Base-by-base conservation (phyloP, 2,329 filamentous ascomycete species). In the Botrytis elliptica region DNA sequence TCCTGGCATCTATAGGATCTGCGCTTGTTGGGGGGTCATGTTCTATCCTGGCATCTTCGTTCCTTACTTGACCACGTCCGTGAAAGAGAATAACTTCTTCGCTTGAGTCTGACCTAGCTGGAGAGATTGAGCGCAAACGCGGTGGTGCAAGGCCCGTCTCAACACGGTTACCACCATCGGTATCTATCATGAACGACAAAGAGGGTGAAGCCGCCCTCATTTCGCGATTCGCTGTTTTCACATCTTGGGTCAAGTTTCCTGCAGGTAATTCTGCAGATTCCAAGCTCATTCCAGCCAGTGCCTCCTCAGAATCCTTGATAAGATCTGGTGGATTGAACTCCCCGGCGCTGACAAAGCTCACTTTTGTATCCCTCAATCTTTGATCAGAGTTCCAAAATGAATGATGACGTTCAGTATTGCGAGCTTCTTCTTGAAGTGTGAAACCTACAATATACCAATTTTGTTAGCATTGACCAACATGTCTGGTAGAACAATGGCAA, bases 1-100 rank as follows among this genome's bases (percentile, higher is more conserved):
- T 79, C 68, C 76, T 79, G 25, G 70, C 70, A 71, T 80, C 79
- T 55, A 80, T 77, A 20, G 75, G 69, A 60, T 72, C 63, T 16
- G 29, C 22, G 20, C 29, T 42, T 70, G 74, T 66, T 20, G 68
- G 40, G 5, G 57, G n/a, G 9, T 70, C 63, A 42, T 66, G 65
- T 29, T 66, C 29, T 14, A 60, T 25, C 55, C 72, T 59, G 7
- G 60, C 16, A 55, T 46, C 46, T 59, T 73, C 36, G 25, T 18
- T 68, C 67, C 38, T 76, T 71, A 16, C 76, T 62, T 60, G 62
- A 38, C 44, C 66, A 46, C 90, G 85, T 57, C 90, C 90, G 74
- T 85, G 87, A 79, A 93, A 93, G 0, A 93, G 79, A 65, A 94
- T 89, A 8, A 93, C 84, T 76, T 97, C 93, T 66, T 93, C 92